Base-by-base conservation (phyloP, 1,284 basidiomycete genomes). In the Thecaphora thlaspeos region DNA sequence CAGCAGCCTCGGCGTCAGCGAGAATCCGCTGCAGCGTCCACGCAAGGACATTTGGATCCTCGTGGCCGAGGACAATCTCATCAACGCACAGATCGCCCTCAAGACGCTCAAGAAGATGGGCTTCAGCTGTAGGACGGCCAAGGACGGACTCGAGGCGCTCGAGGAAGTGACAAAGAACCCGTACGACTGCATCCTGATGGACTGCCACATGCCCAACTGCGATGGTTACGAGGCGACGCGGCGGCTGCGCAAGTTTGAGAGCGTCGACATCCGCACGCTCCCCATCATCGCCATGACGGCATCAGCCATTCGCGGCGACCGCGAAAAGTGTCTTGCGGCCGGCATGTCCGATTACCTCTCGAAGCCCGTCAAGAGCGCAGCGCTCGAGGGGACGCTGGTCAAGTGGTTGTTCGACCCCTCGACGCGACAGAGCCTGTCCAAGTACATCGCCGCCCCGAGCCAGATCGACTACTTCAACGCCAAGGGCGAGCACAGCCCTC, bases 281-380 rank as follows among this genome's bases (percentile, higher is more conserved):
- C 72, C 72, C 21, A 70, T 74, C 51, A 69, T 74, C 46, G 72
- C 72, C 28, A 60, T 75, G 56, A 73, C 70, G 7, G 74, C 74
- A 3, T 70, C 66, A 24, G 73, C 72, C 2, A 70, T 75, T 39
- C 61, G 63, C 12, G 71, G 71, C 32, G 74, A 76, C 44, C 68
- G 71, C 32, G 72, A 76, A 45, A 65, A 70, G 45, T 75, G 73
- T 30, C 51, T 73, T 11, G 61, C 61, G 5, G 66, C 69, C 0
- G 68, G 72, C 34, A 75, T 76, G 72, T 64, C 61, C 12, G 73
- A 76, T 43, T 76, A 73, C 37, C 58, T 76, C 21, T 63, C 64
- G 17, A 76, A 76, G 46, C 73, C 73, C 15, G 70, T 76, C 48
- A 75, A 73, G 58, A 61, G 64, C 24, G 56, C 52, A 4, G 69